Base-by-base conservation (phyloP, 208 protist genomes). In the Crithidia brevicula region DNA sequence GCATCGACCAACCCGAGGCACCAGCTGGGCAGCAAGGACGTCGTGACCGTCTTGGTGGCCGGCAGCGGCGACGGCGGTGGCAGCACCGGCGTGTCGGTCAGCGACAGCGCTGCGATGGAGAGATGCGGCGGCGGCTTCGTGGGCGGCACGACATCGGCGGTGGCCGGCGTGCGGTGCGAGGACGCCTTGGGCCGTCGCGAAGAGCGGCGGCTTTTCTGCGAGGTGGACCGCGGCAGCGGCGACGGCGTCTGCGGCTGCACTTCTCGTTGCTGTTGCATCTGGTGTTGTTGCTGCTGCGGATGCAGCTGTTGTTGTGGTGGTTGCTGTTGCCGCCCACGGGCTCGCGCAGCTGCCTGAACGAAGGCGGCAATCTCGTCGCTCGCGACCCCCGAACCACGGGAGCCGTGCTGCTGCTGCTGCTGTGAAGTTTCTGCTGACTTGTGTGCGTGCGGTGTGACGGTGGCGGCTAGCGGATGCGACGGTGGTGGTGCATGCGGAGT, bases 1-100 rank as follows among this genome's bases (percentile, higher is more conserved):
- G 31, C 38, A 11, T 67, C 52, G 10, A 38, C 30, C 52, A 53
- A 59, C 18, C 23, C 20, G 10, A 62, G 52, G 33, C 69, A 74
- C 69, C 69, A 74, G 20, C 28, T 40, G 20, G 69, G 69, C 22
- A 74, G 25, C 23, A 66, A 1, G 3, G 60, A 66, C 18, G 43
- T 1, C 20, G 60, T 7, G 4, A 46, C 10, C 15, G 34, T 43
- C n/a, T 4, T 40, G 40, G 23, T 34, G 23, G 43, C 36, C 30
- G 42, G 45, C 30, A 2, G 43, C 30, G 20, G 13, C 36, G 27
- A n/a, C n/a, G n/a, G n/a, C n/a, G n/a, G n/a, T n/a, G n/a, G n/a
- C n/a, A n/a, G 43, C 20, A 31, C 15, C 28, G 16, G 15, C 11
- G 27, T 22, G 4, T 53, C 58, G 16, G 40, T 43, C 13, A 66